A percentile compares a stretch with the other conserved stretches of the same genome.
These are phyloP conservation scores for Volvariella volvacea DNA, from an alignment of 1,284 basidiomycete genomes.

Conservation along the genomic window DNA sequence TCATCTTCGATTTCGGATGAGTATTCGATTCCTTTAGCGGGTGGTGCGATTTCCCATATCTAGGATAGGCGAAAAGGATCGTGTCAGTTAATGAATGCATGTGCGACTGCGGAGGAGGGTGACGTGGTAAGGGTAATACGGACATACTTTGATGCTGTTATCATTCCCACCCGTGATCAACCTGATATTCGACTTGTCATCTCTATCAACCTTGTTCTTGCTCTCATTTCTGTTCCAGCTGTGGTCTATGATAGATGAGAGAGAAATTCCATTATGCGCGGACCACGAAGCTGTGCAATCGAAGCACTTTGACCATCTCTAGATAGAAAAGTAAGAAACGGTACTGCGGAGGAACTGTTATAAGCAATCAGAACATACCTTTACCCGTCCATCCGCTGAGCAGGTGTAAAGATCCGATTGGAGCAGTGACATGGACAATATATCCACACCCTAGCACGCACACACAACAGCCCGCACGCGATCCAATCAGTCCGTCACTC, in stretches of 20 bases:
- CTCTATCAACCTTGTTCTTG: no score
- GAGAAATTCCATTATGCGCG: conserved; percentile 74
- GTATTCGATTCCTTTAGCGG: conserved; percentile 25
- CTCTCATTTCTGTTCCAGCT: no score
- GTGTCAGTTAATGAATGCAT: conserved; percentile 1
- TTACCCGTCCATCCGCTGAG: conserved; percentile 76
- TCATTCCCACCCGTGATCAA: conserved; percentile 85
- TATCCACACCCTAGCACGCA: conserved; percentile 60
- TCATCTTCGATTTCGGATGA: no score
- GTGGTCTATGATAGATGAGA: conserved; percentile 75
- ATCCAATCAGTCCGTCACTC: no score
- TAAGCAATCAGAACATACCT: conserved; percentile 34
- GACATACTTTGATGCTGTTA: conserved; percentile 66
- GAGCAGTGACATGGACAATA: conserved; percentile 73
- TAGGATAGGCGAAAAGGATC: no score
- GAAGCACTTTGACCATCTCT: conserved; percentile 80
- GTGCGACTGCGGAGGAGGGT: no score
- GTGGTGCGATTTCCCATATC: no score
- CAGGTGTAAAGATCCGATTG: conserved; percentile 78
- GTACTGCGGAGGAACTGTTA: neutral
- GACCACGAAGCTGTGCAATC: conserved; percentile 77
- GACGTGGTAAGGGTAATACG: no score
- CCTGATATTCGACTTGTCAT: no score
- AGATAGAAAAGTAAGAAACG: conserved; percentile 5
- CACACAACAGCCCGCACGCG: neutral